A percentile compares a stretch with the other conserved stretches of the same genome.
These are phyloP conservation scores for Thoreauomyces humboldtii DNA, from an alignment of 192 early-diverging fungal genomes.

Conservation along the genomic window DNA sequence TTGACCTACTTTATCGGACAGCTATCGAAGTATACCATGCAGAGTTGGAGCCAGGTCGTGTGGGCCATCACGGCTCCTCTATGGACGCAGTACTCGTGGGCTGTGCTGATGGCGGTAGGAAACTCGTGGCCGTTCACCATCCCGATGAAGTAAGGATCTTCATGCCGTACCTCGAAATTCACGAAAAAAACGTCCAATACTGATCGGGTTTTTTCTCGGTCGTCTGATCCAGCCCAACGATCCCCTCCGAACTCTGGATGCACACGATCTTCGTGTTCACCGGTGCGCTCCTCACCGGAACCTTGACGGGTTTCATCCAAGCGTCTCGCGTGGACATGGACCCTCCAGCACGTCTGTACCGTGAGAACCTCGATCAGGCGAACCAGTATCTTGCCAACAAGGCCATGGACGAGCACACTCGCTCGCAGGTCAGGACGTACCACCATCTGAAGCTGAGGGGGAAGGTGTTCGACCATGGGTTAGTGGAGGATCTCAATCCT, in stretches of 20 bases:
- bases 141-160: background rate
- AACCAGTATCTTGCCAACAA: slow-evolving; percentile 41
- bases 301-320: slow-evolving; percentile 15
- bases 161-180: too few species aligned
- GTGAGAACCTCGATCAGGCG: slow-evolving; percentile 43
- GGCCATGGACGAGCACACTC: slow-evolving; percentile 1
- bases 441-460: slow-evolving; percentile 34
- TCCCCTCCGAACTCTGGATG: background rate
- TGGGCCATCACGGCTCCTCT: background rate
- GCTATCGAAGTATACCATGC: background rate
- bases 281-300: slow-evolving; percentile 22
- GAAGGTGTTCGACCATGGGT: slow-evolving; percentile 30
- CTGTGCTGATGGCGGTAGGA: slow-evolving; percentile 13
- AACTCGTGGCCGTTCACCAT: slow-evolving; percentile 23
- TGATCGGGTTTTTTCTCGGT: too few species aligned
- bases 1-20: slow-evolving; percentile 13
- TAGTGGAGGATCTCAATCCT: slow-evolving; percentile 25
- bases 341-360: slow-evolving; percentile 8
- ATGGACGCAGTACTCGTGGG: slow-evolving; percentile 14
- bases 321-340: slow-evolving; percentile 13
- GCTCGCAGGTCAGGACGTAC: slow-evolving; percentile 27
- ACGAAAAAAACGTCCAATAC: too few species aligned
- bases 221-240: slow-evolving; percentile 6
- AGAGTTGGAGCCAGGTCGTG: background rate
- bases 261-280: slow-evolving; percentile 11